Conservation (phyloP, 257 asterid species). For the Nicotiana tomentosiformis region DNA sequence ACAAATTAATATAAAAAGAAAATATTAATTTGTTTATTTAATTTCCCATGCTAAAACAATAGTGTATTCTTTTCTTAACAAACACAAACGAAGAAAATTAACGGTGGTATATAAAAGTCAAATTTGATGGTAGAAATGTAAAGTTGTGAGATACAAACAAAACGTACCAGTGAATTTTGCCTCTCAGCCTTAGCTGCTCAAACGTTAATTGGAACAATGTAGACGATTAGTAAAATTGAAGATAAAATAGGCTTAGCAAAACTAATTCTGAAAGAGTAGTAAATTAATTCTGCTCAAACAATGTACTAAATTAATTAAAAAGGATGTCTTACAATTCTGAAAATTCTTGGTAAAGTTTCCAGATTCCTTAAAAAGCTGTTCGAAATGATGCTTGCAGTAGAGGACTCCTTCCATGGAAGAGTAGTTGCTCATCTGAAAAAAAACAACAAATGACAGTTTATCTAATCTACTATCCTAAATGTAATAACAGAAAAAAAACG, state of each 20-base stretch:
- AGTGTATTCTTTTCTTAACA: too few relatives aligned
- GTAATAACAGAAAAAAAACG: neutral
- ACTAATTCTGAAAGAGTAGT: too few relatives aligned
- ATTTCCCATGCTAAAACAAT: neutral
- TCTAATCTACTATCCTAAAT: neutral
- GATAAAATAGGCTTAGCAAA: neutral
- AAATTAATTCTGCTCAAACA: too few relatives aligned
- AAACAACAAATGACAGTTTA: neutral
- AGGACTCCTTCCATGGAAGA: conserved; percentile 72
- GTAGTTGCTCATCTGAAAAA: conserved; percentile 77
- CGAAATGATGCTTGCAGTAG: conserved; percentile 84
- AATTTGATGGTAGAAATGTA: conserved; percentile 8
- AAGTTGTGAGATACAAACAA: neutral
- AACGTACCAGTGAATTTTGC: conserved; percentile 36
- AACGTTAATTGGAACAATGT: neutral
- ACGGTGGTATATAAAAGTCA: too few relatives aligned
- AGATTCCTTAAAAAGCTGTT: conserved; percentile 71
- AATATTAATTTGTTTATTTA: neutral
- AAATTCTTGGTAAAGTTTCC: conserved; percentile 63
- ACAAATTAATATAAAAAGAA: neutral
- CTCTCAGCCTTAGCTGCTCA: conserved; percentile 41
- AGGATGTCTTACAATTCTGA: neutral
- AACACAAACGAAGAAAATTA: too few relatives aligned
- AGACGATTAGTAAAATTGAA: neutral
- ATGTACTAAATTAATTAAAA: neutral